A percentile compares a stretch with the other conserved stretches of the same genome.
These are phyloP conservation scores for Hamamelis virginiana DNA, from an alignment of 164 flowering plant species.

Conservation along the genomic window DNA sequence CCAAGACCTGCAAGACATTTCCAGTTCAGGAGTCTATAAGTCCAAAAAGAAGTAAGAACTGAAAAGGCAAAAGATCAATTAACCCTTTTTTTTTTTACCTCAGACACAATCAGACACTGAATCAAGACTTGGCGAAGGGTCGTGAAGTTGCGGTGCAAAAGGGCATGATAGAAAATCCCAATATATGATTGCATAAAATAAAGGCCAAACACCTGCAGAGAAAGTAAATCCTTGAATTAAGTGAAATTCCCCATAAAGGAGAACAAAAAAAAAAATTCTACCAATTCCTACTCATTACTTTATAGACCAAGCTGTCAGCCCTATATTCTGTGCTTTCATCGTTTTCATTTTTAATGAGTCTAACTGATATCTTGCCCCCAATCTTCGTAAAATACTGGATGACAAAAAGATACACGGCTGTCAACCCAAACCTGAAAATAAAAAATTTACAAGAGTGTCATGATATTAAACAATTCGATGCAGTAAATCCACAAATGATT, in stretches of 20 bases:
- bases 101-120: conserved; percentile 78
- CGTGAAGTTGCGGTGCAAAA: conserved; percentile 70
- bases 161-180: conserved; percentile 84
- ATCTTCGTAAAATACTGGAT: conserved; percentile 70
- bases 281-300: conserved; percentile 39
- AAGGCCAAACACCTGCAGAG: conserved; percentile 87
- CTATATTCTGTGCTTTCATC: conserved; percentile 59
- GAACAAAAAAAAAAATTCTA: not conserved
- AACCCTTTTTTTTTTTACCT: conserved; percentile 44
- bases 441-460: not conserved
- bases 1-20: conserved; percentile 59
- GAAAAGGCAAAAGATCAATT: not conserved
- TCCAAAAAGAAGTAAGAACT: not conserved
- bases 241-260: not conserved
- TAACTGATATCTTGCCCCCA: conserved; percentile 75
- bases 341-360: conserved; percentile 69
- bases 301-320: conserved; percentile 90
- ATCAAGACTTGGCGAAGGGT: conserved; percentile 82
- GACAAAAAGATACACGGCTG: conserved; percentile 65
- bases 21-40: not conserved
- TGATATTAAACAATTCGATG: no score
- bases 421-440: conserved; percentile 69
- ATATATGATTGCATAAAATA: conserved; percentile 96
- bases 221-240: conserved; percentile 3
- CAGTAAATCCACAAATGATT: no score